phyloP scores from a whole-genome alignment of 768 basidiomycete species.

The Termitomyces sp. region DNA sequence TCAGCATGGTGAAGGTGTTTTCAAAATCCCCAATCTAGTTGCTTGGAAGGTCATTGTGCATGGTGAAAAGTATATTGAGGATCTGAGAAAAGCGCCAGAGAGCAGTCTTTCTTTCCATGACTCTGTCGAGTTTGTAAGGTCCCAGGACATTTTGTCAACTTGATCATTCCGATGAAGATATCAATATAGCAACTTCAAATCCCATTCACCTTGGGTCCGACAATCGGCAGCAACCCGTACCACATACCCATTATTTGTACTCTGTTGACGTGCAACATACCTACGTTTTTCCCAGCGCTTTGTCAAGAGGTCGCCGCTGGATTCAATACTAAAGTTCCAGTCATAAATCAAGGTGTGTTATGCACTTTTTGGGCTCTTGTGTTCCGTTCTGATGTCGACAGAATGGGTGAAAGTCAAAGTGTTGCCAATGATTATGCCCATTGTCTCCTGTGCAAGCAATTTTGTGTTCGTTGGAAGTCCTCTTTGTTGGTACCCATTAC shows the following conservation, averaged over 20 bases:
- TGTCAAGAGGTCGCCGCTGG: neutral
- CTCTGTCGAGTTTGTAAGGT: neutral
- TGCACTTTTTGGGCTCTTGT: too few relatives aligned
- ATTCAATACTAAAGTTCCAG: neutral
- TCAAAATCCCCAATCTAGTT: neutral
- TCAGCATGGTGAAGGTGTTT: conserved; percentile 20
- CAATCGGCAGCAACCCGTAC: neutral
- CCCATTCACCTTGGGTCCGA: neutral
- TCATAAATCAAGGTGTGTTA: neutral
- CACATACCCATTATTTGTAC: neutral
- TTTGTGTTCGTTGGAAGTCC: conserved; percentile 28
- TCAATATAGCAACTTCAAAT: neutral
- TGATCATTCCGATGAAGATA: too few relatives aligned
- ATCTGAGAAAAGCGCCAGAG: neutral
- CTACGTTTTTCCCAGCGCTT: neutral
- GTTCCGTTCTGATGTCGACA: neutral
- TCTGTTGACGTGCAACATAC: neutral
- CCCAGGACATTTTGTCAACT: too few relatives aligned
- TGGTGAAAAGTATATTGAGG: conserved; percentile 24
- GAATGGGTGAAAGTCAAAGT: conserved; percentile 20
- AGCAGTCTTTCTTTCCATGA: neutral
- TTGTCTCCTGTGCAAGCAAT: conserved; percentile 28
- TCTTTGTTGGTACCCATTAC: conserved; percentile 18
- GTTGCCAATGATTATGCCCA: conserved; percentile 14
- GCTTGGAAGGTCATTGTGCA: conserved; percentile 35